These are phyloP conservation scores for Podaxis mareebaensis DNA, from an alignment of 768 basidiomycete species.

Conservation along the genomic window DNA sequence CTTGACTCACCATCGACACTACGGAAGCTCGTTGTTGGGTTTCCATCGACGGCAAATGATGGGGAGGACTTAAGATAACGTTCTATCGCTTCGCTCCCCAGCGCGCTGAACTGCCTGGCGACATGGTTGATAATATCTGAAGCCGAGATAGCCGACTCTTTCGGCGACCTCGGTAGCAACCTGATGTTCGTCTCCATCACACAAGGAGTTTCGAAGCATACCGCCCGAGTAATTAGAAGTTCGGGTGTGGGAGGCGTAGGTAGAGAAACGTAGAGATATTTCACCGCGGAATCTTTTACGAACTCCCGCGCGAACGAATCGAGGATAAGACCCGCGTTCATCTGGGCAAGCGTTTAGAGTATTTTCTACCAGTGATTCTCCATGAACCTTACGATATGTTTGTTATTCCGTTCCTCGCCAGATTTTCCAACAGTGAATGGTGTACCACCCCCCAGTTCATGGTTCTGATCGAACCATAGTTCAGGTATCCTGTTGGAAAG, in stretches of 20 bases:
- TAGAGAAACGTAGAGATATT: slow-evolving; percentile 28
- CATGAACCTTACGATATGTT: slow-evolving; percentile 52
- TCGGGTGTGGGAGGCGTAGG: slow-evolving; percentile 13
- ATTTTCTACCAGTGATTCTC: neutral
- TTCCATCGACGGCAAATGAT: slow-evolving; percentile 58
- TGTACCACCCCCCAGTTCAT: slow-evolving; percentile 57
- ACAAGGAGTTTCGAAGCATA: slow-evolving; percentile 47
- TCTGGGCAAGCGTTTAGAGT: slow-evolving; percentile 29
- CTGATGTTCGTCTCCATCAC: slow-evolving; percentile 54
- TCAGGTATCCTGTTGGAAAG: slow-evolving; percentile 57
- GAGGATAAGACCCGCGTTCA: slow-evolving; percentile 45
- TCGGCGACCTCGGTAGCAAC: slow-evolving; percentile 36
- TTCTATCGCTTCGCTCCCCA: slow-evolving; percentile 34
- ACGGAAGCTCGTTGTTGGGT: slow-evolving; percentile 48
- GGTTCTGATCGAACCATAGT: slow-evolving; percentile 65
- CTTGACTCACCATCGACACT: slow-evolving; percentile 45
- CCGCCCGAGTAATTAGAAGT: slow-evolving; percentile 29
- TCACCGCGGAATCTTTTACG: neutral
- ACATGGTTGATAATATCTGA: slow-evolving; percentile 46
- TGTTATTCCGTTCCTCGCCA: slow-evolving; percentile 57
- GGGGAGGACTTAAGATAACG: slow-evolving; percentile 47
- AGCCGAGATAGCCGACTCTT: slow-evolving; percentile 26
- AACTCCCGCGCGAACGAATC: slow-evolving; percentile 29
- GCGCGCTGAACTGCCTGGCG: slow-evolving; percentile 27
- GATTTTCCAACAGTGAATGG: slow-evolving; percentile 63